Evolutionary conservation across 192 early-diverging fungal species (phyloP), one percentile per base, ranked within the genome.

Genomic region (Chytriomyces sp.): DNA sequence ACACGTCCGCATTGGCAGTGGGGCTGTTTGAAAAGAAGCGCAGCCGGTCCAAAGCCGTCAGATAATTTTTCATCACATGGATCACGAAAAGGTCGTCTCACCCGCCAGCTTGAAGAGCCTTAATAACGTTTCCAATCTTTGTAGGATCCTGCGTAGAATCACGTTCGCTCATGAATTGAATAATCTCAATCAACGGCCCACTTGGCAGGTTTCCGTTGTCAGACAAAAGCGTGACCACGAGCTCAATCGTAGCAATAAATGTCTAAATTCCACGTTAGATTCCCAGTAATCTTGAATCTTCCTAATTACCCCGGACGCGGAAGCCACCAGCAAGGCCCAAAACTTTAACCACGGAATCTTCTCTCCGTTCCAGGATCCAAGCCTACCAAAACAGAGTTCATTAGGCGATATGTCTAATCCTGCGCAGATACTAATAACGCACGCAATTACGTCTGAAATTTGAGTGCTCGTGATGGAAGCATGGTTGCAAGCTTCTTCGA

Each of bases 281-380:
- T 19, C 17, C 2, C 22, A 5, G 2, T 10, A 32, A 32, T 25
- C 32, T 54, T 17, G 28, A 49, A 36, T 31, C 4, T 3, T 4
- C 0, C 14, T 39, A 40, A 75, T 3, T 65, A 82, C 78, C 17
- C 79, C 80, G 25, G 77, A 70, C 14, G 78, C 70, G 0, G 81
- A 80, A 0, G 83, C 77, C 8, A 72, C 72, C 1, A 80, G 66
- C 12, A 84, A 52, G 2, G 81, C 62, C 83, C 83, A 84, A 62
- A 83, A 82, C 33, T 77, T 74, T 10, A 82, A 25, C 83, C 83
- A 84, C 22, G 80, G 77, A 30, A 80, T 67, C 12, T 61, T 65
- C 25, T 82, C 80, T 22, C 64, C 65, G 4, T 25, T 60, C 83
- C 83, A 84, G 2, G 61, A 68, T 52, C 83, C 83, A 30, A 82